These are phyloP conservation scores for Panellus pusillus DNA, from an alignment of 768 basidiomycete species.

Conservation along the genomic window DNA sequence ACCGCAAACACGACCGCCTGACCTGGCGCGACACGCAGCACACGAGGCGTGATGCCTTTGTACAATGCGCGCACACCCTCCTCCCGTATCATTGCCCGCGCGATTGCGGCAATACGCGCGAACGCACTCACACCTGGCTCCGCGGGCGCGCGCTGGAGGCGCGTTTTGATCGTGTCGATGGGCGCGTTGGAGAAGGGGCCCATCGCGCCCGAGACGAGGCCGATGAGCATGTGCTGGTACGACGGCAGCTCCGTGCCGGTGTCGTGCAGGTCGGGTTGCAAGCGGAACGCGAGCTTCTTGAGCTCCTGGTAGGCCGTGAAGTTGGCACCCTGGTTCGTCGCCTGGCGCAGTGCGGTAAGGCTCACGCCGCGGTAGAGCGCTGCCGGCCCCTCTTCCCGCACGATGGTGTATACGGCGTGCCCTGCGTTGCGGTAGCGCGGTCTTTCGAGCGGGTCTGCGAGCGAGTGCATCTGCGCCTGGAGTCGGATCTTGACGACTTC, in stretches of 20 bases:
- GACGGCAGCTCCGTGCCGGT: conserved; percentile 83
- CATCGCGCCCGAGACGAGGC: conserved; percentile 95
- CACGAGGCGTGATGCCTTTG: conserved; percentile 97
- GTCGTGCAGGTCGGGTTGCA: conserved; percentile 76
- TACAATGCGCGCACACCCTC: conserved; percentile 93
- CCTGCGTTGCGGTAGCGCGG: conserved; percentile 96
- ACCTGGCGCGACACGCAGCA: conserved; percentile 94
- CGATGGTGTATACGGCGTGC: conserved; percentile 92
- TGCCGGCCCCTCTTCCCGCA: conserved; percentile 84
- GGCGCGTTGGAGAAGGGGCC: conserved; percentile 99
- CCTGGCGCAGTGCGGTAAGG: conserved; percentile 91
- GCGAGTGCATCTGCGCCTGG: conserved; percentile 96
- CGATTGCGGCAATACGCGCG: conserved; percentile 76
- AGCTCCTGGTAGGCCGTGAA: conserved; percentile 98
- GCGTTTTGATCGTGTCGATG: conserved; percentile 93
- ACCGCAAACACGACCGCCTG: conserved; percentile 98
- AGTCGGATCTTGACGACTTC: conserved; percentile 98
- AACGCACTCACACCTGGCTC: conserved; percentile 74
- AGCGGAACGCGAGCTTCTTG: conserved; percentile 75
- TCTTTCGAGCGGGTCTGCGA: conserved; percentile 91
- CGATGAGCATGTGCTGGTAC: conserved; percentile 94
- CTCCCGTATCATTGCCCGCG: conserved; percentile 88
- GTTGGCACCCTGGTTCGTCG: conserved; percentile 97
- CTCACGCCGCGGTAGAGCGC: conserved; percentile 92
- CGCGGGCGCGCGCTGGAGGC: conserved; percentile 82